Evolutionary conservation across 768 basidiomycete species (phyloP), one percentile per base, ranked within the genome.

Genomic region (Termitomyces eurrhizus): DNA sequence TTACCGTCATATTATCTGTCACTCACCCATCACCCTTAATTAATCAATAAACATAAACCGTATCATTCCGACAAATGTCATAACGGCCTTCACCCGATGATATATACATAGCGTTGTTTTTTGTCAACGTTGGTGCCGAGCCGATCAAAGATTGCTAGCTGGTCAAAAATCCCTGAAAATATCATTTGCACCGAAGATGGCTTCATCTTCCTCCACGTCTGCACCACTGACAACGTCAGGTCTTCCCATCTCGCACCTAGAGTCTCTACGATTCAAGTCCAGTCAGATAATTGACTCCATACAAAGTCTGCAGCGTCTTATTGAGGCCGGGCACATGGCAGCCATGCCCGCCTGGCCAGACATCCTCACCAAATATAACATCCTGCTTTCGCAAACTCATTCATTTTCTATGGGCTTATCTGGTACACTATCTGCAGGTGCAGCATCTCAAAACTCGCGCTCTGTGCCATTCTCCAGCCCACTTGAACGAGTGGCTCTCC

Each of bases 311-410:
- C 86, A 86, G 58, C 77, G 82, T 56, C 87, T 83, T 7, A 77
- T 92, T 65, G 86, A 90, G 56, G 77, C 75, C 7, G 81, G 81
- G 13, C 78, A 83, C 41, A 80, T 78, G 48, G 75, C 74, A 41
- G 77, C 69, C n/a, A 91, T 92, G 85, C 86, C 88, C 3, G 73
- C 89, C 8, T 93, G 92, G 92, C 92, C 92, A 3, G 92, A 93
- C 67, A 84, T 94, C 57, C 79, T 93, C 57, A 86, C 88, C 14
- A 93, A 92, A 77, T 93, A 93, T 82, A 92, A 87, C 65, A 81
- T 91, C 63, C 80, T 94, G 32, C 81, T 93, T 58, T 90, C 90
- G 0, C 92, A 93, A 67, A 90, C 90, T 0, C 89, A 90, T 68
- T 88, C 80, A 65, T 86, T 94, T 66, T 88, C 87, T 48, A 84